Evolutionary conservation across 371 early-diverging fungal genomes (phyloP).

Genomic region (Mucor lusitanicus): DNA sequence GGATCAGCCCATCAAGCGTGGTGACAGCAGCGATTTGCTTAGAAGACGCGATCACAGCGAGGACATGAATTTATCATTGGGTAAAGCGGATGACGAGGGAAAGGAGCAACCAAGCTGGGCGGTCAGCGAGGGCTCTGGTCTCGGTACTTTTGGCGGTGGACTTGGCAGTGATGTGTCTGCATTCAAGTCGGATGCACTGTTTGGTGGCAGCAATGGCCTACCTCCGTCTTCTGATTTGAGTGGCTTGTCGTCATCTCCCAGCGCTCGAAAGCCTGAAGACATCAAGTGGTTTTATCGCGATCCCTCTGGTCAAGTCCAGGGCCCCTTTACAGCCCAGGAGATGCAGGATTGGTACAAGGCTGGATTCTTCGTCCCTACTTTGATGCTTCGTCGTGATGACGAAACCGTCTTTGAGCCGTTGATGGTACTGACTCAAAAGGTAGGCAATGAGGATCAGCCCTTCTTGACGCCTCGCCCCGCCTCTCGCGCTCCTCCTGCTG

Average conservation of each 20-base stretch:
- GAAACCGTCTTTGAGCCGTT: conserved; percentile 72
- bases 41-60: conserved; percentile 19
- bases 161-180: not conserved
- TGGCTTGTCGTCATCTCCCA: conserved; percentile 7
- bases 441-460: conserved; percentile 66
- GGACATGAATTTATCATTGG: conserved; percentile 13
- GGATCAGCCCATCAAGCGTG: conserved; percentile 20
- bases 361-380: conserved; percentile 74
- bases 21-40: conserved; percentile 19
- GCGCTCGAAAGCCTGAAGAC: conserved; percentile 39
- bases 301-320: conserved; percentile 76
- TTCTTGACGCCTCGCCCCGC: conserved; percentile 57
- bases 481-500: conserved; percentile 5
- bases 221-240: conserved; percentile 14
- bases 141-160: conserved; percentile 1
- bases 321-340: conserved; percentile 77
- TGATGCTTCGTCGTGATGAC: conserved; percentile 76
- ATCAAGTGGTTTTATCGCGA: conserved; percentile 81
- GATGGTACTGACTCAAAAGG: conserved; percentile 57
- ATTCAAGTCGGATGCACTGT: conserved; percentile 4
- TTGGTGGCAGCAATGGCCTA: conserved; percentile 2
- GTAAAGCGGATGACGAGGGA: conserved; percentile 12
- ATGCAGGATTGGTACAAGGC: conserved; percentile 90
- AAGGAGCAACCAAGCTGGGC: conserved; percentile 7
- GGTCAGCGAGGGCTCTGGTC: conserved; percentile 3